These are phyloP conservation scores for Phytophthora boehmeriae DNA, from an alignment of 352 stramenopile genomes.

Conservation along the genomic window DNA sequence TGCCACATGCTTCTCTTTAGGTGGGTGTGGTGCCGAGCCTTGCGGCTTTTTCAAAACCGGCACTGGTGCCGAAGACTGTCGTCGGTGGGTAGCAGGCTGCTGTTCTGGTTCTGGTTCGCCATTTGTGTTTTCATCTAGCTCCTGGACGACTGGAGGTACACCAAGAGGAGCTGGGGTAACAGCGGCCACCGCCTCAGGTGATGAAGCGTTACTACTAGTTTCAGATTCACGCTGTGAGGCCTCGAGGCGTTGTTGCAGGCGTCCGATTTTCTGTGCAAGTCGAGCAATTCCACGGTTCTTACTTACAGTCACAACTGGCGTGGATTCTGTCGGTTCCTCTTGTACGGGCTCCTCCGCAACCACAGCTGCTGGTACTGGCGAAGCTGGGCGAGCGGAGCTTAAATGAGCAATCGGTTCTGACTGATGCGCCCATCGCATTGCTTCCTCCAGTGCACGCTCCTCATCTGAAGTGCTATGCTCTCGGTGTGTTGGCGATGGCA, in stretches of 20 bases:
- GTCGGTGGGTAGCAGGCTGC: conserved; percentile 11
- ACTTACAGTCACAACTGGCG: conserved; percentile 35
- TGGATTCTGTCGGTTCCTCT: conserved; percentile 8
- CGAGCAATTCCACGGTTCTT: conserved; percentile 51
- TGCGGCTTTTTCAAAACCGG: conserved; percentile 18
- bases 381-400: not conserved
- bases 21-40: conserved; percentile 5
- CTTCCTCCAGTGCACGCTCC: conserved; percentile 36
- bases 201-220: conserved; percentile 5
- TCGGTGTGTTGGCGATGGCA: conserved; percentile 19
- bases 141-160: conserved; percentile 26
- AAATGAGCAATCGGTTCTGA: conserved; percentile 28
- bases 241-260: conserved; percentile 52
- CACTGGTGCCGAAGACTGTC: conserved; percentile 15
- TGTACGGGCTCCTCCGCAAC: conserved; percentile 2
- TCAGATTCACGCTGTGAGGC: conserved; percentile 32
- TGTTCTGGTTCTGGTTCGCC: conserved; percentile 42
- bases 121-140: conserved; percentile 20
- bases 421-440: conserved; percentile 40
- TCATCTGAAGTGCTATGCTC: conserved; percentile 28
- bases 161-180: conserved; percentile 8
- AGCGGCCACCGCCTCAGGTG: not conserved
- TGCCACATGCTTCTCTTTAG: conserved; percentile 33
- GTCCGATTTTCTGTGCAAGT: conserved; percentile 53
- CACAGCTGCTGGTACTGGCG: not conserved